Percentiles rank a stretch among this genome's conserved stretches.
Conservation (phyloP, 176 grass and related monocot genomes). For the Aegilops bicornis region DNA sequence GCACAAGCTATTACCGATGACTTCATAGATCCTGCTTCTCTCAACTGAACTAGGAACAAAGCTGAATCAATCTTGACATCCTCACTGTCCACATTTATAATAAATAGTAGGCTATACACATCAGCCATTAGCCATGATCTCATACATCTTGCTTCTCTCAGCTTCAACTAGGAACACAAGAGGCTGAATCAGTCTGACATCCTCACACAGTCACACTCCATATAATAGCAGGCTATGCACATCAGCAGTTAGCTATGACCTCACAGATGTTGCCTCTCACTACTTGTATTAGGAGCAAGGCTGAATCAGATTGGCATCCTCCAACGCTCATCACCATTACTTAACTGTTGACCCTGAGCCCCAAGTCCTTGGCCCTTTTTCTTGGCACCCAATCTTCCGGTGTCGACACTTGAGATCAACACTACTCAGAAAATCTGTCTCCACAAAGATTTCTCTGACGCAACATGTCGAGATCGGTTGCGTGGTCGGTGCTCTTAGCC, state of each 20-base stretch:
- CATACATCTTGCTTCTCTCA: neutral
- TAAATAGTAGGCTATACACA: too few species aligned
- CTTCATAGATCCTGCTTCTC: neutral
- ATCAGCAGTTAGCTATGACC: neutral
- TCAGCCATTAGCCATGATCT: neutral
- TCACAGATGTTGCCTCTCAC: neutral
- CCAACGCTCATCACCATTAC: neutral
- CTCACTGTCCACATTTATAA: neutral
- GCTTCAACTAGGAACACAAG: neutral
- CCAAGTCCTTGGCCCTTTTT: slow-evolving; percentile 19
- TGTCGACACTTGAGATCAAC: slow-evolving; percentile 18
- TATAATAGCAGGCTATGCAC: neutral
- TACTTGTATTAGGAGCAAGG: neutral
- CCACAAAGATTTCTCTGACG: slow-evolving; percentile 23
- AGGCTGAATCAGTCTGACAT: neutral
- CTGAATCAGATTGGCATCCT: slow-evolving; percentile 15
- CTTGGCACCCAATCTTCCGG: slow-evolving; percentile 32
- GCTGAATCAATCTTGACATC: slow-evolving; percentile 7
- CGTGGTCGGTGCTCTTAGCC: slow-evolving; percentile 24
- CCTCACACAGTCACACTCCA: neutral
- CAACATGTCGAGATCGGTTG: neutral
- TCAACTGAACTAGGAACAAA: neutral
- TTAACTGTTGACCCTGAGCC: slow-evolving; percentile 33
- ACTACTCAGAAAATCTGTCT: slow-evolving; percentile 17
- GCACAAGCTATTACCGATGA: neutral